phyloP scores from a whole-genome alignment of 2,329 filamentous ascomycete species.

The Periconia digitata region DNA sequence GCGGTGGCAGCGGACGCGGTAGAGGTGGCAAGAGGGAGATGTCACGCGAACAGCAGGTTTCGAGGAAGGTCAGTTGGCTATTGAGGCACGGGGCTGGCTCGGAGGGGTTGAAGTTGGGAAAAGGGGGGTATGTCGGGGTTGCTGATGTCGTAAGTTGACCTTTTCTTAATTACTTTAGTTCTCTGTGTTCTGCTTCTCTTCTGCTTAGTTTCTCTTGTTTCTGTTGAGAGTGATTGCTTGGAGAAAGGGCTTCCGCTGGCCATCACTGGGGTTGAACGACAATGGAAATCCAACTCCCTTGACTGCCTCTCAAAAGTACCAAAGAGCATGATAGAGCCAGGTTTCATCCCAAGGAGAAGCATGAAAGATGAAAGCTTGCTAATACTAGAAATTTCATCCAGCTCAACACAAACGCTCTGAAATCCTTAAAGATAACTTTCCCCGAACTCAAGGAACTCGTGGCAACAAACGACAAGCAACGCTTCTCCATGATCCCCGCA shows the following conservation, averaged over 20 bases:
- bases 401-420: conserved; percentile 63
- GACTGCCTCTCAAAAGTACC: too few species aligned
- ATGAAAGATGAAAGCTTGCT: too few species aligned
- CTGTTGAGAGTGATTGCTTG: too few species aligned
- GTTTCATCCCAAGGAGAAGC: too few species aligned
- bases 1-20: conserved; percentile 16
- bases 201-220: too few species aligned
- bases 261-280: too few species aligned
- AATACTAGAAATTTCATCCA: conserved; percentile 22
- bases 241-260: too few species aligned
- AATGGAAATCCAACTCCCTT: too few species aligned
- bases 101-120: conserved; percentile 60
- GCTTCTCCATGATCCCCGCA: conserved; percentile 74
- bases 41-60: conserved; percentile 49
- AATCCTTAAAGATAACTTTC: conserved; percentile 71
- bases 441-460: conserved; percentile 72
- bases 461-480: conserved; percentile 80
- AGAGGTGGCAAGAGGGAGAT: conserved; percentile 39
- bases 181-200: background rate
- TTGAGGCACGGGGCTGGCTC: conserved; percentile 63
- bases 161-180: too few species aligned
- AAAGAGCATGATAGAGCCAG: too few species aligned
- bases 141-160: conserved; percentile 60
- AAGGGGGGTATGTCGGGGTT: conserved; percentile 63
- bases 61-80: conserved; percentile 55